Base-by-base conservation (phyloP, 1,139 yeast genomes). In the Geotrichum reessii region DNA sequence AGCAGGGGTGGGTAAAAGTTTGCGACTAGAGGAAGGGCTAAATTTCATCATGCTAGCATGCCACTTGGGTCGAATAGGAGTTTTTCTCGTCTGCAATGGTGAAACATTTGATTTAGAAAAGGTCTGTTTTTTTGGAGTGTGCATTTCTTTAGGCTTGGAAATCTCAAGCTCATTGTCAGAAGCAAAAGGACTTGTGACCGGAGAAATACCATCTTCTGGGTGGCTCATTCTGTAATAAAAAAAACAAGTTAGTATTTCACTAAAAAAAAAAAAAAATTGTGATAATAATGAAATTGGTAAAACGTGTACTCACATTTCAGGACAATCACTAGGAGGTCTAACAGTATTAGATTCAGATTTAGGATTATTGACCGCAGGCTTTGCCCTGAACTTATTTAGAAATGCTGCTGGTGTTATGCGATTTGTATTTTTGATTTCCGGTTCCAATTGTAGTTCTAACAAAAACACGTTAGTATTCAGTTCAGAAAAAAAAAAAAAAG, bases 381-480 rank as follows among this genome's bases (percentile, higher is more conserved):
- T 55, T 25, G 50, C 22, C 7, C 47, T 49, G 55, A 64, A 65
- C 24, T 63, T 62, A 37, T 57, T 62, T 49, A 69, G 52, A 58
- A 70, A 70, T 49, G 62, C 62, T 21, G 63, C 63, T 12, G 69
- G 64, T 14, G 70, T 63, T 28, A 64, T 37, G 44, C 44, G 44
- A 60, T 31, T 58, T 60, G 17, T 42, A 6, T 17, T 52, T 64
- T 66, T 49, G 65, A 60, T 17, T 64, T 65, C 66, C 8, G 73
- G 73, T 11, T 65, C 71, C 19, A 68, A 58, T 27, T 65, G 66
- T 47, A 69, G 61, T 28, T 63, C 66, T 59, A 47, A 7, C 22
- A 44, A 7, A 31, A 28, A 49, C 28, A 8, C 25, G 21, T 42
- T n/a, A 14, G 42, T 17, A n/a, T 42, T 28, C 24, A 44, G n/a